Base-by-base conservation (phyloP, 176 grass and related monocot species). In the Miscanthus lutarioriparius region DNA sequence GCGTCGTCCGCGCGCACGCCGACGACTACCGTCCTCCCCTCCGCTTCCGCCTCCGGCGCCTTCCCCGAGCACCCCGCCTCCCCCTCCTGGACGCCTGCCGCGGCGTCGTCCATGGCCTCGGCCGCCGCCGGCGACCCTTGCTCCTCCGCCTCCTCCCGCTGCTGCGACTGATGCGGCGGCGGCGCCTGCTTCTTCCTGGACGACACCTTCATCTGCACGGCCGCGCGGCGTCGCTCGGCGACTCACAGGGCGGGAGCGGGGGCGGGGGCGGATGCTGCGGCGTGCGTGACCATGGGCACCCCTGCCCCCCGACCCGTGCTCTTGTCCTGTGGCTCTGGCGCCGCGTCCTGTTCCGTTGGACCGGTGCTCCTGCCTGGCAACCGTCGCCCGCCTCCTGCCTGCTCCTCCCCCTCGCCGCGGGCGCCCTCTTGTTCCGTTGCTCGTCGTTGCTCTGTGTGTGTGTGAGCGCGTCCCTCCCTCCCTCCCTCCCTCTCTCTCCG, bases 1-100 rank as follows among this genome's bases (percentile, higher is more conserved):
- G 85, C 30, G 70, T 99, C 91, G 86, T 88, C 44, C 38, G 38
- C 83, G 27, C 83, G 89, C 27, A 99, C 86, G 54, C 80, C 93
- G 35, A 99, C 91, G 88, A 96, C 68, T 76, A 99, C 85, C 70
- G 91, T 91, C 82, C 88, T 91, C 71, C 87, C 88, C 64, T 78
- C 84, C 53, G 20, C 67, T 10, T 11, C 81, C 15, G 20, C 36
- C 12, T 40, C 70, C 48, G 41, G 59, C 10, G 15, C 33, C 77
- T 68, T 43, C 76, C 44, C 76, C 48, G 77, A 64, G 76, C 76
- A 47, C 54, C 43, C 44, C 11, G 19, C 43, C n/a, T 13, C 45
- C 54, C 38, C 80, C 45, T 36, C 77, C 23, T 33, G 30, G 32
- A 10, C 54, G 22, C 6, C 75, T 6, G 49, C 75, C 8, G 32